Conservation (phyloP, 2,329 filamentous ascomycete species). For the Penicillium nordicum region DNA sequence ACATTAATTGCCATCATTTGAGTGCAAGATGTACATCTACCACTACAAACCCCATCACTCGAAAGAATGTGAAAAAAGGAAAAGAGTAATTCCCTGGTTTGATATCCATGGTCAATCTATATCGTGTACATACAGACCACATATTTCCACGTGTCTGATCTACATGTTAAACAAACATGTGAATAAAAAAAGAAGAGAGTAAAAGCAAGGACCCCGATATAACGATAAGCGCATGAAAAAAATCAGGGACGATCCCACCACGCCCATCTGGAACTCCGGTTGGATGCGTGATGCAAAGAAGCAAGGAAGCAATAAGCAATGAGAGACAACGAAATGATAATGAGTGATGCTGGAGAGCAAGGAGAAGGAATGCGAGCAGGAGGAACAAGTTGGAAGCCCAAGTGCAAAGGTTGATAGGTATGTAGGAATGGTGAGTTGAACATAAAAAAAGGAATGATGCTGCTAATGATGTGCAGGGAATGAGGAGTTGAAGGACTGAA, state of each 20-base stretch:
- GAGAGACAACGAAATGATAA: not conserved
- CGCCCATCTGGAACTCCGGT: constrained; percentile 28
- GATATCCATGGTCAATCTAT: constrained; percentile 6
- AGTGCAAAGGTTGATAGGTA: constrained; percentile 1
- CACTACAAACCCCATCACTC: not conserved
- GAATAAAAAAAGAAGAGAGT: not conserved
- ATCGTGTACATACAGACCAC: not conserved
- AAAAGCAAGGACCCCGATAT: constrained; percentile 8
- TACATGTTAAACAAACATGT: not conserved
- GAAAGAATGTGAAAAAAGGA: not conserved
- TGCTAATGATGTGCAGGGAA: constrained; percentile 3
- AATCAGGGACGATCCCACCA: constrained; percentile 15
- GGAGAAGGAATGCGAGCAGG: not conserved
- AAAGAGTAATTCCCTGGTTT: not conserved
- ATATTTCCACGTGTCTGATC: not conserved
- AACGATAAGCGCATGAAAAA: not conserved
- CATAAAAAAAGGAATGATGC: constrained; percentile 1
- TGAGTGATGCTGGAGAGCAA: constrained; percentile 1
- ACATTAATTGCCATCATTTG: no score
- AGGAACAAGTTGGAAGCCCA: constrained; percentile 3
- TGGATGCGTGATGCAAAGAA: constrained; percentile 26
- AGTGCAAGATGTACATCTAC: not conserved
- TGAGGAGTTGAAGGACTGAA: not conserved
- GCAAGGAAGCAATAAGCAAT: not conserved
- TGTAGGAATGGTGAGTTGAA: constrained; percentile 3